These are phyloP conservation scores for Stentor roeselii DNA, from an alignment of 73 alveolate species.

Conservation along the genomic window DNA sequence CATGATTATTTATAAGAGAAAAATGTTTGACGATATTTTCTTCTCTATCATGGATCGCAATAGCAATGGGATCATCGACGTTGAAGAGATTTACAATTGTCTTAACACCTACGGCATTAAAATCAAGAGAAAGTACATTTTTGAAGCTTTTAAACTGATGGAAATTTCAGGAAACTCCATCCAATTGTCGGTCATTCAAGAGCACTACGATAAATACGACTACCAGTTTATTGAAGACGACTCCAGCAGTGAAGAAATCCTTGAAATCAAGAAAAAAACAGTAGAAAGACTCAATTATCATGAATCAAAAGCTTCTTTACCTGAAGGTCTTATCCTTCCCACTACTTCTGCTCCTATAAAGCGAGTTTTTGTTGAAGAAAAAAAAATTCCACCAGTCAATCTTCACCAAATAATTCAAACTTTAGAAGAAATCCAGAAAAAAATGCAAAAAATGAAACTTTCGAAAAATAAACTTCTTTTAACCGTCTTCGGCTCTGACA, in stretches of 20 bases:
- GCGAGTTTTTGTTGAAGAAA: background rate
- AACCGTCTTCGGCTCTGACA: background rate
- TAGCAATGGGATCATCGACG: background rate
- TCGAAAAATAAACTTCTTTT: background rate
- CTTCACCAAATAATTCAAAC: no score
- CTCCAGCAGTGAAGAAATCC: background rate
- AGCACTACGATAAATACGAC: background rate
- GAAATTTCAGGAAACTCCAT: background rate
- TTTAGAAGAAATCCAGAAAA: background rate
- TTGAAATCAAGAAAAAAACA: no score
- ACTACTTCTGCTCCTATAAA: background rate
- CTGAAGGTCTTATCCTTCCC: background rate
- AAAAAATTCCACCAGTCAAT: background rate
- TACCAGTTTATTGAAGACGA: background rate
- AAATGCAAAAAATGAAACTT: background rate
- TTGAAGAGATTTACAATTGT: background rate
- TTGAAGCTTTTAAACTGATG: slow-evolving; percentile 25
- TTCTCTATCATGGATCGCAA: background rate
- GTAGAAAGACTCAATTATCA: background rate
- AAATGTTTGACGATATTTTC: background rate
- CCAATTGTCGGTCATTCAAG: background rate
- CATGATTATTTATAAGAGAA: background rate
- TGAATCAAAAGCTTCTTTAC: background rate
- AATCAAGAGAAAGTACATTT: background rate
- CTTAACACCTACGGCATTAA: background rate